Evolutionary conservation across 2,329 filamentous ascomycete genomes (phyloP), one percentile per base, ranked within the genome.

Genomic region (Rutstroemia sp.): DNA sequence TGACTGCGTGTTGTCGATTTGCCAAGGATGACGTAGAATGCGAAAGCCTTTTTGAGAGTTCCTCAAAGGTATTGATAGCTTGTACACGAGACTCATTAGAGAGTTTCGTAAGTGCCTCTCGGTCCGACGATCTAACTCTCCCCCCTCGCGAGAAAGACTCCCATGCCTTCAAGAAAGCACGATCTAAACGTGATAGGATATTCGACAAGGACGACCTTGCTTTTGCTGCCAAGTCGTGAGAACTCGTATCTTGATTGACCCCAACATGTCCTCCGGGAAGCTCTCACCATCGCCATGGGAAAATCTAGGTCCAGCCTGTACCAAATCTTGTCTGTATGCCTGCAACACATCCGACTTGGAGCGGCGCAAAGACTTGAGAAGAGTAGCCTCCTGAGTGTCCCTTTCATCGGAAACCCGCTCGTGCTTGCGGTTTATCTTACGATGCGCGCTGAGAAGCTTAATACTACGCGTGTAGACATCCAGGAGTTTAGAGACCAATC

Each of bases 51-150:
- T 58, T 49, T 2, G 78, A 79, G 25, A 81, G 68, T 16, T 72
- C 70, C 51, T 77, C 72, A 54, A 81, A 79, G 7, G 77, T 71
- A 55, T 70, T 70, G 58, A 80, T 72, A 1, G 77, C 76, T 50
- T 79, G 75, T n/a, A 71, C 58, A 25, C 77, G 71, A 0, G 77
- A 79, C 3, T 72, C 66, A 57, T 73, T 75, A 3, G 77, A 80
- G 27, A 81, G 63, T 5, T 73, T 71, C 58, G 74, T 67, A 27
- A 81, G 70, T 2, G 75, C 75, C 25, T 72, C 70, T 58, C 76
- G 79, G 65, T 78, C 75, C 44, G 78, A 62, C 27, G 63, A 62
- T 1, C 69, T 70, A 38, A 63, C 63, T 19, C 27, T 30, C 46
- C 69, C 65, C 16, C 67, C 64, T 37, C 65, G 68, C 56, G 65